Percentiles rank a stretch among this genome's conserved stretches.
Evolutionary conservation across 148 eudicot species (phyloP).

Genomic region (Vaccinium corymbosum): DNA sequence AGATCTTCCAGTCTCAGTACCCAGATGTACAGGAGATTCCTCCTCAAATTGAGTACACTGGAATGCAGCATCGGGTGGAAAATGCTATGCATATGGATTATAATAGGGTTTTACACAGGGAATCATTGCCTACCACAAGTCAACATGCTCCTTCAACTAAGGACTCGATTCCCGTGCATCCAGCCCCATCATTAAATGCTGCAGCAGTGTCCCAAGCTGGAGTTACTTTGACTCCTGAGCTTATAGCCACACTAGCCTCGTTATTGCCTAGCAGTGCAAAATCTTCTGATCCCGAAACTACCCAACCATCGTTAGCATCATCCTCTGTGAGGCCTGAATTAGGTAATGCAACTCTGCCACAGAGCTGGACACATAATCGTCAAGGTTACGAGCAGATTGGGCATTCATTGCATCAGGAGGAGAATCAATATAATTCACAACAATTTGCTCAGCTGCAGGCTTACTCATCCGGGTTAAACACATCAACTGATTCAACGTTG

Average conservation of each 20-base stretch:
- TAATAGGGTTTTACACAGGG: constrained; percentile 32
- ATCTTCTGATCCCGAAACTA: constrained; percentile 33
- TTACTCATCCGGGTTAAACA: constrained; percentile 27
- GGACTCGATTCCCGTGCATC: constrained; percentile 19
- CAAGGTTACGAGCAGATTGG: constrained; percentile 41
- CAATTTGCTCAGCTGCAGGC: constrained; percentile 32
- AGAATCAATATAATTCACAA: constrained; percentile 39
- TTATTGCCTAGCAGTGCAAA: constrained; percentile 52
- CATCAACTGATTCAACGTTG: constrained; percentile 24
- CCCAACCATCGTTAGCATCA: constrained; percentile 32
- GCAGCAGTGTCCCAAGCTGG: constrained; percentile 47
- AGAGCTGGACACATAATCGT: constrained; percentile 52
- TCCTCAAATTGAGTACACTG: constrained; percentile 37
- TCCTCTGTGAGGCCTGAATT: constrained; percentile 25
- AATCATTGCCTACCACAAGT: constrained; percentile 31
- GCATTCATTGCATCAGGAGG: constrained; percentile 40
- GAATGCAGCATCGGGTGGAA: constrained; percentile 34
- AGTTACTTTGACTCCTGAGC: constrained; percentile 72
- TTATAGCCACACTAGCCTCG: constrained; percentile 76
- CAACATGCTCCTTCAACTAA: constrained; percentile 27
- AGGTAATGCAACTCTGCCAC: constrained; percentile 24
- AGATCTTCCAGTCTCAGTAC: constrained; percentile 35
- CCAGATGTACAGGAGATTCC: constrained; percentile 31
- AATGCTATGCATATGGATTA: constrained; percentile 35
- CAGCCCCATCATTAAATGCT: constrained; percentile 34